Base-by-base conservation (phyloP, 2,329 filamentous ascomycete genomes). In the Trichoderma arundinaceum region DNA sequence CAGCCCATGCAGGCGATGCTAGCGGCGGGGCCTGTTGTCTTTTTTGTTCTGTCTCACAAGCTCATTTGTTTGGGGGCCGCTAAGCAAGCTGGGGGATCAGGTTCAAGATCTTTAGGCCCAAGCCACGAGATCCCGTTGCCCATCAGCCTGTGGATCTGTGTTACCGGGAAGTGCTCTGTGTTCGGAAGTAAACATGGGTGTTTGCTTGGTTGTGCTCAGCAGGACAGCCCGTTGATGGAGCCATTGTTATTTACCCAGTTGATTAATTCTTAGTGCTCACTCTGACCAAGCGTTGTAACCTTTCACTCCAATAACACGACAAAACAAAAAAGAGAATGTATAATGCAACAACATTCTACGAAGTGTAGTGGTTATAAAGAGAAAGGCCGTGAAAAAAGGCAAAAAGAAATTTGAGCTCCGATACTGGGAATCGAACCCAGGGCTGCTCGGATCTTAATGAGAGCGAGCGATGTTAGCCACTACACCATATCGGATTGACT, bases 401-500 rank as follows among this genome's bases (percentile, higher is more conserved):
- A 51, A 59, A 65, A 65, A 52, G 9, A 38, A 8, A 59, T 10
- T 3, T 46, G 4, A 1, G 12, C 66, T 67, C 66, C 66, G 66
- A 67, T 67, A 67, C 66, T 63, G 66, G 66, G 66, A 67, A 67
- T 67, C 66, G 66, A 67, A 67, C 66, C 66, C 66, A 63, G 66
- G 66, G 66, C 66, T 67, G 66, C 66, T 67, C 66, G 66, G 66
- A 44, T 17, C 48, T 58, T 48, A 15, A 39, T 67, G 66, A 67
- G 66, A 67, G 66, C 74, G 73, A 75, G 73, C 74, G 74, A 75
- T 75, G 74, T 75, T 75, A 75, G 74, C 74, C 74, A 75, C 74
- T 75, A 75, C 74, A 75, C 74, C 73, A 75, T 75, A 74, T 71
- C 73, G 73, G 73, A 74, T 69, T 53, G 3, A 8, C 8, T n/a